Evolutionary conservation across 2,329 filamentous ascomycete genomes (phyloP).

Genomic region (Clarireedia homoeocarpa): DNA sequence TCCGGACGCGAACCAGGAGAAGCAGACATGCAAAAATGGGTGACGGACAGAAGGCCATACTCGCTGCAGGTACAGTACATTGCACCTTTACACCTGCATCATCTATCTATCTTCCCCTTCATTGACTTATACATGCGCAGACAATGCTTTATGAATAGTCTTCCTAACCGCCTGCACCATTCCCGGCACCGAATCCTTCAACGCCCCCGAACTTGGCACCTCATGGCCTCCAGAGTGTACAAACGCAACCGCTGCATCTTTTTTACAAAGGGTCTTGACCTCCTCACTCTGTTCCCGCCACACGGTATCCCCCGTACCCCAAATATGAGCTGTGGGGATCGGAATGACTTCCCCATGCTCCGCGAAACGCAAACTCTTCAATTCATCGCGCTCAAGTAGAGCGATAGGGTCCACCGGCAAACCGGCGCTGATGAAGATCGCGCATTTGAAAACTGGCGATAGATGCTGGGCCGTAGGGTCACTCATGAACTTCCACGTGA

Average conservation of each 20-base stretch:
- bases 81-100: background rate
- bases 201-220: background rate
- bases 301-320: background rate
- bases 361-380: background rate
- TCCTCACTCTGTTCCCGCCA: background rate
- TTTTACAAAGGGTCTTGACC: background rate
- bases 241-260: background rate
- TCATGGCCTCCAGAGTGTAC: constrained; percentile 8
- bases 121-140: background rate
- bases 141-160: background rate
- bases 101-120: background rate
- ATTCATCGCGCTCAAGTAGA: background rate
- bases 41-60: too few relatives aligned
- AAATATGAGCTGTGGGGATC: constrained; percentile 9
- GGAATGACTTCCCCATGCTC: background rate
- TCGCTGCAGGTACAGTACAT: background rate
- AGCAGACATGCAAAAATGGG: too few relatives aligned
- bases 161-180: background rate
- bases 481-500: background rate
- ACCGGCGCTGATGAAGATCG: constrained; percentile 9
- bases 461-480: background rate
- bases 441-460: constrained; percentile 9
- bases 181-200: background rate
- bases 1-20: too few relatives aligned
- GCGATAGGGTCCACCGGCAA: background rate